phyloP scores from a whole-genome alignment of 202 grass and related monocot species.

The Schoenoplectus tabernaemontani region DNA sequence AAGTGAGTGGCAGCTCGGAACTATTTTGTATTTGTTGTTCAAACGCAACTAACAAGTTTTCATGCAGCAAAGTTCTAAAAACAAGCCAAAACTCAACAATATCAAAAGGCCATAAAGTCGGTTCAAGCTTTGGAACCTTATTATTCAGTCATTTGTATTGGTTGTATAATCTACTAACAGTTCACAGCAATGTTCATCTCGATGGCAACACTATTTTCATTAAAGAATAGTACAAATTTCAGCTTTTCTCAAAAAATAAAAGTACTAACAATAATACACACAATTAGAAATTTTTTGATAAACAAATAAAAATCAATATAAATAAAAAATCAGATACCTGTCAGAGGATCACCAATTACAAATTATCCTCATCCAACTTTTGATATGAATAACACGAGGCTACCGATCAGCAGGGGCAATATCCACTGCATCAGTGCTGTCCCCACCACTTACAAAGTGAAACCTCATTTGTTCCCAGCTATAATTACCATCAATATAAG shows the following conservation, averaged over 20 bases:
- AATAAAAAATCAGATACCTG: constrained; percentile 32
- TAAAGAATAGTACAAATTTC: constrained; percentile 20
- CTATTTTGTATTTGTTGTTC: background rate
- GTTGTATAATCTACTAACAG: background rate
- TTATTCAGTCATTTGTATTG: constrained; percentile 5
- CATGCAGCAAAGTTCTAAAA: background rate
- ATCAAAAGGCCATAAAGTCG: constrained; percentile 23
- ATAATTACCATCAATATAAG: constrained; percentile 25
- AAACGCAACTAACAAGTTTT: background rate
- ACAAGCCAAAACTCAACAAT: background rate
- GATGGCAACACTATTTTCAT: constrained; percentile 13
- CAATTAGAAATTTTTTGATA: constrained; percentile 27
- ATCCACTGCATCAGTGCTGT: constrained; percentile 28
- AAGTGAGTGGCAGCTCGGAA: background rate
- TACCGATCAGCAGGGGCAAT: constrained; percentile 40
- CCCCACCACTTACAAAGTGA: constrained; percentile 31
- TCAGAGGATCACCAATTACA: constrained; percentile 44
- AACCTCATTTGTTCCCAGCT: constrained; percentile 37
- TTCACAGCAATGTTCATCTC: constrained; percentile 12
- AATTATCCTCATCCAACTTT: constrained; percentile 24
- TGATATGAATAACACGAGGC: constrained; percentile 34
- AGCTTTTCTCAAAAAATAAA: constrained; percentile 4
- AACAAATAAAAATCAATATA: constrained; percentile 29
- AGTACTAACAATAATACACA: constrained; percentile 18
- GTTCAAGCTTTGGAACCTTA: background rate